Base-by-base conservation (phyloP, 2,329 filamentous ascomycete species). In the Phyllosticta capitalensis region DNA sequence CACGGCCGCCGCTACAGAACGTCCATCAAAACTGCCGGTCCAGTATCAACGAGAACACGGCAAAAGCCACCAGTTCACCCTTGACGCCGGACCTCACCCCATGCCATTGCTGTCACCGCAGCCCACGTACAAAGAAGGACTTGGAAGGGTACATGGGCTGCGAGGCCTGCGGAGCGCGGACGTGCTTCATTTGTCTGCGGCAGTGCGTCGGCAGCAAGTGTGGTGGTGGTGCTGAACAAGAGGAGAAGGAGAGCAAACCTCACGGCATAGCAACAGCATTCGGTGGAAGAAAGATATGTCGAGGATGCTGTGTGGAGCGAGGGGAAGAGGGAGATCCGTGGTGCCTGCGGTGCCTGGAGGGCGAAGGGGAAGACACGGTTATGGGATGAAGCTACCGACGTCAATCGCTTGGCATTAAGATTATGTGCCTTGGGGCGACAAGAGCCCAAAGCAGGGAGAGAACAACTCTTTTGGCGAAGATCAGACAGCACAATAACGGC, bases 101-200 rank as follows among this genome's bases (percentile, higher is more conserved):
- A 0, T 89, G 86, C 69, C 83, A 88, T 72, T 82, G 88, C 63
- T 89, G 86, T 76, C 81, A 81, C 65, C 81, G 84, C 50, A 80
- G 81, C 58, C 86, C 86, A 1, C 85, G 79, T 56, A 83, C 83
- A 64, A 86, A 82, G 68, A 79, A 78, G 5, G 84, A 89, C 60
- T 77, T 89, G 33, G 84, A 87, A 69, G 82, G 81, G 9, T 88
- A 84, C 67, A 80, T 83, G 53, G 78, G 83, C 65, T 89, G 86
- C 68, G 74, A 81, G 64, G 79, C 81, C 14, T 89, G 86, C 67
- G 76, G 78, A 9, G 75, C 81, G 63, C 77, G 84, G 50, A 82
- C 85, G 0, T 89, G 86, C 68, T 88, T 81, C 66, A 78, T 89
- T n/a, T 89, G 86, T 68, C 81, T 87, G 52, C 75, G 86, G 24